phyloP scores from a whole-genome alignment of 208 protist species.

The Leishmania martiniquensis region DNA sequence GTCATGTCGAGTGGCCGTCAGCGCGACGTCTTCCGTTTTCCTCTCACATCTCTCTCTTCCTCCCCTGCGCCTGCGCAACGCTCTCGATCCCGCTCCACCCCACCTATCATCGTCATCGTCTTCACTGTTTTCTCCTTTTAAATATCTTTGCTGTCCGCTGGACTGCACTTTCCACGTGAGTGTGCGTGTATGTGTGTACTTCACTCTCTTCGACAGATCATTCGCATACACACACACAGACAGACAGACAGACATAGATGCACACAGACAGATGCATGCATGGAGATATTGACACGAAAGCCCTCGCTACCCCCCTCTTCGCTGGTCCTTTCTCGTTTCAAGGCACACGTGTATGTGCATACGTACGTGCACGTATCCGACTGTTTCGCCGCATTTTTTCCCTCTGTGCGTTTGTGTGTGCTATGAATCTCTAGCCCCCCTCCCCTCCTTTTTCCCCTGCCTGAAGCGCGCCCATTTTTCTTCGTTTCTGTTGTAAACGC shows the following conservation, averaged over 20 bases:
- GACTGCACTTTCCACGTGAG: neutral
- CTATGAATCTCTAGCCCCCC: too few species aligned
- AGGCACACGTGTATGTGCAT: neutral
- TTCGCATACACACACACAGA: neutral
- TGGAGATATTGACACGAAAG: too few species aligned
- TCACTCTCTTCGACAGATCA: too few species aligned
- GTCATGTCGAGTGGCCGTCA: too few species aligned
- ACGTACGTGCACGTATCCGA: too few species aligned
- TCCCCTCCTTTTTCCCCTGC: neutral
- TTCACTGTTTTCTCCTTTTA: neutral
- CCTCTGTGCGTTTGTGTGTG: neutral
- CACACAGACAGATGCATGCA: slow-evolving; percentile 1
- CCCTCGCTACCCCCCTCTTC: too few species aligned
- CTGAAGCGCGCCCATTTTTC: neutral
- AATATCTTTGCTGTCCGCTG: neutral
- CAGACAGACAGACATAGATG: slow-evolving; percentile 23
- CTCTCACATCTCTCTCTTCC: neutral
- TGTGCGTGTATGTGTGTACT: slow-evolving; percentile 9
- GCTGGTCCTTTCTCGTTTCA: neutral
- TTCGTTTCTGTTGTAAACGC: neutral
- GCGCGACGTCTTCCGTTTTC: too few species aligned
- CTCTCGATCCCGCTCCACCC: neutral
- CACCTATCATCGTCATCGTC: neutral
- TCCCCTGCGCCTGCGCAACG: neutral
- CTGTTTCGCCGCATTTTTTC: too few species aligned